These are phyloP conservation scores for Aspergillus bridgeri DNA, from an alignment of 495 filamentous ascomycete genomes.

Conservation along the genomic window DNA sequence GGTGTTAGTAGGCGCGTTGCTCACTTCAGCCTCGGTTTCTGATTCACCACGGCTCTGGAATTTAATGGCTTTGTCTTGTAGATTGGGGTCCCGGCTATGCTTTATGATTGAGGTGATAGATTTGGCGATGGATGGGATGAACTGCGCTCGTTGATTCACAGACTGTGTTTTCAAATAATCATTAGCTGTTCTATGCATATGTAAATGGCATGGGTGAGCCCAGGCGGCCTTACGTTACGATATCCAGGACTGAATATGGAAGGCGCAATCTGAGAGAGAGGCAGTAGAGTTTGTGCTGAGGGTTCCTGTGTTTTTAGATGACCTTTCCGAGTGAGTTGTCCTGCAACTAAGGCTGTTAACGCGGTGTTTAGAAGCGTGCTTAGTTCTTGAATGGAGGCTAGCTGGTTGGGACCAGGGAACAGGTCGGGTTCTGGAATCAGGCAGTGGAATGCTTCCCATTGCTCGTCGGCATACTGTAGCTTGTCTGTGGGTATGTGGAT, in stretches of 20 bases:
- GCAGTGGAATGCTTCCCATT: neutral
- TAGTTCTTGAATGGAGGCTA: neutral
- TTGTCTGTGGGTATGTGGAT: neutral
- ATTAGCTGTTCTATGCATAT: neutral
- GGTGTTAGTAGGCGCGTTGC: neutral
- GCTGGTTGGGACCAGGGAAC: neutral
- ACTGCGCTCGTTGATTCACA: conserved; percentile 34
- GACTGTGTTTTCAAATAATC: conserved; percentile 22
- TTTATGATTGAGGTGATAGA: conserved; percentile 31
- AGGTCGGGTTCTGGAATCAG: neutral
- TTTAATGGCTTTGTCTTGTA: conserved; percentile 12
- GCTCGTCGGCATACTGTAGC: neutral
- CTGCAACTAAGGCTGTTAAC: neutral
- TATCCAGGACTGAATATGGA: conserved; percentile 35
- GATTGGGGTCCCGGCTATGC: conserved; percentile 9
- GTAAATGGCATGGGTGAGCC: neutral
- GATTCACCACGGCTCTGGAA: neutral
- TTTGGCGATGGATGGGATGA: conserved; percentile 35
- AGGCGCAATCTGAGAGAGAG: conserved; percentile 30
- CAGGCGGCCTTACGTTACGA: conserved; percentile 36
- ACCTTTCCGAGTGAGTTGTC: neutral
- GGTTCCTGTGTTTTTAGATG: conserved; percentile 2
- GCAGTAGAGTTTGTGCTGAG: conserved; percentile 9
- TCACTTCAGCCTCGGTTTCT: neutral
- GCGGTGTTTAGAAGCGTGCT: neutral